Base-by-base conservation (phyloP, 345 rosid genomes). In the Gossypium raimondii region DNA sequence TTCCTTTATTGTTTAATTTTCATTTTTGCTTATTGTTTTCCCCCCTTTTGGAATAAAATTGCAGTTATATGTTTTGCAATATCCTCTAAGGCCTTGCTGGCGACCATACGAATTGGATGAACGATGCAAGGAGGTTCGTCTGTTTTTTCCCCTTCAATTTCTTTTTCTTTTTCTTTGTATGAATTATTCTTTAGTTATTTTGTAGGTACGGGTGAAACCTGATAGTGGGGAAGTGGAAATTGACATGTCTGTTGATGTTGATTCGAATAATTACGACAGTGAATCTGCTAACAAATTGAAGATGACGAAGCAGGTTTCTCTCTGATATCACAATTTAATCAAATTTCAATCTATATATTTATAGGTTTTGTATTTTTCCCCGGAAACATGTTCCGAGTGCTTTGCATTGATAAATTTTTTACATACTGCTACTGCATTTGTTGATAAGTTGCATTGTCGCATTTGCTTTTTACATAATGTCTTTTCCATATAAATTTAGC, bases 61-160 rank as follows among this genome's bases (percentile, higher is more conserved):
- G 51, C 87, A 94, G 98, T 73, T 94, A 25, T 92, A 89, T 82
- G 90, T 94, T 41, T 45, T 89, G 84, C 98, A 94, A 82, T 94
- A 87, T 85, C 97, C 97, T 10, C 57, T 89, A 65, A 84, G 98
- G 76, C 89, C 97, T 2, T 75, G 82, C 64, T 94, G 98, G 98
- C 92, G 97, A 59, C 93, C 97, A 2, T 94, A 90, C 27, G 97
- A 94, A 64, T 77, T 94, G 80, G 97, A 94, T 48, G 93, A 89
- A 52, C 84, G 88, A 48, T 94, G 97, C 24, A 72, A 87, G 78
- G 92, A 89, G 97, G 98, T 78, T 29, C 2, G 55, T 57, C 68
- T 55, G 55, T 22, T 48, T 17, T 44, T 25, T 16, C 38, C 25
- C n/a, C 41, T 34, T 34, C 41, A 34, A 34, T 76, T 41, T 41